Base-by-base conservation (phyloP, 2,329 filamentous ascomycete species). In the Ophiocordyceps camponoti-leonardi region DNA sequence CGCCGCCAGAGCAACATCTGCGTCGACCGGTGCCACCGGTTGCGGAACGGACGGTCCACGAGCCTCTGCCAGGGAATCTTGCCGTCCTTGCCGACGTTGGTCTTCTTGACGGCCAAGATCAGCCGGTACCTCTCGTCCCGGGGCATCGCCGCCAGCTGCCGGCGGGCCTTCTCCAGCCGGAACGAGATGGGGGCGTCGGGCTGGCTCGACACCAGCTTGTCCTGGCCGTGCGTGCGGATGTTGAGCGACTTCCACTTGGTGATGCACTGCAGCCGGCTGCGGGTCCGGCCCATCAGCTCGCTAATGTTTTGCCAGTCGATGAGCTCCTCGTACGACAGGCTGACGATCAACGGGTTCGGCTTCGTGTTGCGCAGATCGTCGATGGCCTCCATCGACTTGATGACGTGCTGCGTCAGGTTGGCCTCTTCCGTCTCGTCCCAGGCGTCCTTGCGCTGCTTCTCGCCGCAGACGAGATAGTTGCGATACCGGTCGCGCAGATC, bases 401-500 rank as follows among this genome's bases (percentile, higher is more conserved):
- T 60, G 3, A 86, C 72, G 11, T 70, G 67, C 2, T 63, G 56
- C 1, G 66, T 64, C 23, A 85, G 61, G 11, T 57, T 61, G 0
- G 62, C 58, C 53, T 82, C 77, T 53, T 87, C 83, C 0, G 70
- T 65, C 18, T 71, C 60, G 2, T 65, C 67, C 83, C 83, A 87
- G 1, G 62, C 58, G 31, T 73, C 71, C 40, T 66, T 71, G 30
- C 67, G 67, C 46, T 67, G 64, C 0, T 66, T 68, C 6, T 71
- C 66, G 19, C 72, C 72, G 45, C 75, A 79, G 42, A 79, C 63
- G 20, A 83, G 62, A 53, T 81, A 78, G 53, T 85, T 82, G 37
- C 78, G 70, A 66, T 79, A 84, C 4, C 82, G 76, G 56, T 86
- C 81, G 44, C 81, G 73, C 45, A 79, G 69, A 55, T 86, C 81